Conservation (phyloP, 148 eudicot species). For the Dianthus caryophyllus region DNA sequence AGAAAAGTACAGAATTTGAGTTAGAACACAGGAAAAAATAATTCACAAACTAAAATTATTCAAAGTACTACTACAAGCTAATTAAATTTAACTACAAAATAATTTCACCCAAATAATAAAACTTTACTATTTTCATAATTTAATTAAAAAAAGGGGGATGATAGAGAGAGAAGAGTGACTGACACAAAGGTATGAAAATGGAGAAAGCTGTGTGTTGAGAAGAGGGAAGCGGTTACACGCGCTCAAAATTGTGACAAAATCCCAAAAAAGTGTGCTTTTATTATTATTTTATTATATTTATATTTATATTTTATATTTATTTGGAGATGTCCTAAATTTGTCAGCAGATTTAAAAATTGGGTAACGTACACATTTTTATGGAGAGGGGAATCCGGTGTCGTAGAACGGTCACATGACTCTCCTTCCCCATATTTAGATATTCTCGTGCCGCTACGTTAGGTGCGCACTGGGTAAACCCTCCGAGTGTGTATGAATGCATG, state of each 20-base stretch:
- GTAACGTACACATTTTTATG: slow-evolving; percentile 46
- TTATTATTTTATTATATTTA: background rate
- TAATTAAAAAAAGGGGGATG: background rate
- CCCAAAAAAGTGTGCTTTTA: slow-evolving; percentile 3
- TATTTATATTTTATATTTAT: too few relatives aligned
- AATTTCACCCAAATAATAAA: too few relatives aligned
- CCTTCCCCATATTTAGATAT: background rate
- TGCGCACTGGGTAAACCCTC: too few relatives aligned
- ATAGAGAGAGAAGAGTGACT: slow-evolving; percentile 14
- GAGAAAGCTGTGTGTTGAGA: slow-evolving; percentile 8
- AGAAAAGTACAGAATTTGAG: background rate
- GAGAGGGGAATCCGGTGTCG: too few relatives aligned
- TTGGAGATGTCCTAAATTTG: slow-evolving; percentile 12
- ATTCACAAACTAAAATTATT: too few relatives aligned
- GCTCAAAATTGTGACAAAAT: slow-evolving; percentile 16
- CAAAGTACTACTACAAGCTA: too few relatives aligned
- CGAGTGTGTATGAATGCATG: too few relatives aligned
- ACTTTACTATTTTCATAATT: too few relatives aligned
- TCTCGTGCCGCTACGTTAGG: too few relatives aligned
- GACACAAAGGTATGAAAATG: slow-evolving; percentile 30
- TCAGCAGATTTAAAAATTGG: slow-evolving; percentile 26
- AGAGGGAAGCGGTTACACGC: slow-evolving; percentile 21
- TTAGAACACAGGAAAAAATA: background rate
- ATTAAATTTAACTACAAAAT: too few relatives aligned
- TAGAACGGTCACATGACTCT: too few relatives aligned